A percentile compares a stretch with the other conserved stretches of the same genome.
Evolutionary conservation across 768 basidiomycete genomes (phyloP).

Genomic region (Mycena crocata): DNA sequence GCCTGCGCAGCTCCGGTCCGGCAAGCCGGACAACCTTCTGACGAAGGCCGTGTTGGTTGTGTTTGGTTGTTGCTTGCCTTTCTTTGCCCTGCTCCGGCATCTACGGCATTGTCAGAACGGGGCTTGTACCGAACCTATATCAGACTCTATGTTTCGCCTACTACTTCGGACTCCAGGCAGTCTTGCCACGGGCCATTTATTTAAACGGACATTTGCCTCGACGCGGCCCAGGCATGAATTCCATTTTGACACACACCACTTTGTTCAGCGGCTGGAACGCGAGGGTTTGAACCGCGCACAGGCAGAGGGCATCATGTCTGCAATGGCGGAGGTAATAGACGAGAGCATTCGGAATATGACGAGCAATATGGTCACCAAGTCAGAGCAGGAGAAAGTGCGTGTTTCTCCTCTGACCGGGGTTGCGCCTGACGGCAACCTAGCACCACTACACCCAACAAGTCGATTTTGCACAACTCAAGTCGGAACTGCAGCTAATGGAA

Average conservation of each 20-base stretch:
- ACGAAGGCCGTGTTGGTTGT: too few species aligned
- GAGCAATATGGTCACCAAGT: constrained; percentile 94
- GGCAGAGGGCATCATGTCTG: constrained; percentile 97
- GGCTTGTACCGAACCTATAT: too few species aligned
- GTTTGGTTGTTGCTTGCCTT: too few species aligned
- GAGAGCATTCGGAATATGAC: constrained; percentile 98
- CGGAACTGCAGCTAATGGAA: constrained; percentile 95
- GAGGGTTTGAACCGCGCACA: constrained; percentile 92
- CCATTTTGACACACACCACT: constrained; percentile 96
- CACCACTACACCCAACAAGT: constrained; percentile 96
- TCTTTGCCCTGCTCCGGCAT: too few species aligned
- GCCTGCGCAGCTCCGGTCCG: too few species aligned
- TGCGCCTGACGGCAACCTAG: constrained; percentile 48
- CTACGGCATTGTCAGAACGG: too few species aligned
- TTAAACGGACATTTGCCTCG: constrained; percentile 13
- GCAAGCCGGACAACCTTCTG: too few species aligned
- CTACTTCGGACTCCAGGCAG: background rate
- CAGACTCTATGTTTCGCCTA: constrained; percentile 16
- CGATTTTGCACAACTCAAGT: constrained; percentile 96
- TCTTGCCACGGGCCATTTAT: background rate
- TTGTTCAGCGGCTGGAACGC: constrained; percentile 89
- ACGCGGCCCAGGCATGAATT: constrained; percentile 55
- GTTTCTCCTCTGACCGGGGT: background rate
- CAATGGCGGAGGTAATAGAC: constrained; percentile 97
- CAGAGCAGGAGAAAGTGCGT: constrained; percentile 93